Conservation (phyloP, 257 asterid genomes). For the Eucommia ulmoides region DNA sequence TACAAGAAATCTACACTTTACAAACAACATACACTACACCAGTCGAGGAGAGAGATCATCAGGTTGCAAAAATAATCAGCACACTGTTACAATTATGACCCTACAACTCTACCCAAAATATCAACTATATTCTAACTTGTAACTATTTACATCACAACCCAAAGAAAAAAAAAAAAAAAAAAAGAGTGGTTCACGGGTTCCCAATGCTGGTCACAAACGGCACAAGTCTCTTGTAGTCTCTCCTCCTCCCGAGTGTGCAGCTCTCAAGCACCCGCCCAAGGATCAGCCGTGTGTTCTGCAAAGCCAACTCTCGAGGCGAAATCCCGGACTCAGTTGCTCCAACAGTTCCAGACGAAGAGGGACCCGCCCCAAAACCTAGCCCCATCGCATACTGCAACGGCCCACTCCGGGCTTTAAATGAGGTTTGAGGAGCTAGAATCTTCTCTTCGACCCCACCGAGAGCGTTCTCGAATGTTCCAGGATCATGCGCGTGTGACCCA, state of each 20-base stretch:
- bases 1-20: background rate
- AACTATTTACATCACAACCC: conserved; percentile 26
- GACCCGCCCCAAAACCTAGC: conserved; percentile 39
- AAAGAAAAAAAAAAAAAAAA: conserved; percentile 11
- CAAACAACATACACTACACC: background rate
- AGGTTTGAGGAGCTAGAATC: conserved; percentile 70
- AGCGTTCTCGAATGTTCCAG: conserved; percentile 60
- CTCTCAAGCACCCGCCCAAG: conserved; percentile 88
- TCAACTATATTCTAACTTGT: conserved; percentile 18
- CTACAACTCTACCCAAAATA: conserved; percentile 22
- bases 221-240: conserved; percentile 85
- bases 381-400: conserved; percentile 76
- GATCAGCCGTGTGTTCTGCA: conserved; percentile 79
- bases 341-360: conserved; percentile 21
- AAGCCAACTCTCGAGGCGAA: conserved; percentile 58
- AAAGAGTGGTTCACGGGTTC: conserved; percentile 21
- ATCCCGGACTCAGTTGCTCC: conserved; percentile 39
- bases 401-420: conserved; percentile 94
- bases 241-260: conserved; percentile 80
- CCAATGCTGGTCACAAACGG: conserved; percentile 85
- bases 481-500: conserved; percentile 62
- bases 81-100: background rate
- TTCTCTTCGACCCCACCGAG: conserved; percentile 56
- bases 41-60: conserved; percentile 11
- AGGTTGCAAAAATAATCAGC: conserved; percentile 2